Percentiles rank a stretch among this genome's conserved stretches.
Evolutionary conservation across 345 rosid genomes (phyloP).

Genomic region (Dimocarpus longan): DNA sequence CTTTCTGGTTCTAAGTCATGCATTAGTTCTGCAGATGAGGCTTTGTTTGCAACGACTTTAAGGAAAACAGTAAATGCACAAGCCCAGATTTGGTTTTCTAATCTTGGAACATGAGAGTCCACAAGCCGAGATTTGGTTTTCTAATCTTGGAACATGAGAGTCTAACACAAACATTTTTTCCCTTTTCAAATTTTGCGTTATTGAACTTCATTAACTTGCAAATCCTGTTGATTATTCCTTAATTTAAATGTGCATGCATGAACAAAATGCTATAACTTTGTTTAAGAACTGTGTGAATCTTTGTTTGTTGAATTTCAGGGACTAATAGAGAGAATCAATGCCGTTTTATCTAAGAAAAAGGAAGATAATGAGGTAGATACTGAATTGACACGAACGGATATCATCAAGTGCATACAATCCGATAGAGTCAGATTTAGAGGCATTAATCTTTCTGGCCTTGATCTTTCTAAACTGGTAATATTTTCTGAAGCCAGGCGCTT

Average conservation of each 20-base stretch:
- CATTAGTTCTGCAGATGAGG: background rate
- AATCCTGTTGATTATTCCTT: background rate
- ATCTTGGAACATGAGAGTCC: slow-evolving; percentile 5
- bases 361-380: slow-evolving; percentile 58
- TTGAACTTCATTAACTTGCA: background rate
- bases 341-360: slow-evolving; percentile 47
- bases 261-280: background rate
- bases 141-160: background rate
- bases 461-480: slow-evolving; percentile 92
- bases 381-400: slow-evolving; percentile 76
- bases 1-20: background rate
- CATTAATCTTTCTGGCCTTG: slow-evolving; percentile 83
- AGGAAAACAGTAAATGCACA: background rate
- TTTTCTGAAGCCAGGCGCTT: slow-evolving; percentile 22
- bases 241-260: background rate
- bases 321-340: slow-evolving; percentile 58
- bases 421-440: slow-evolving; percentile 81
- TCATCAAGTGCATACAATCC: slow-evolving; percentile 88
- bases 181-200: background rate
- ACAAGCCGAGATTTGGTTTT: background rate
- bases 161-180: background rate
- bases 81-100: background rate
- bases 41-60: background rate
- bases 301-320: slow-evolving; percentile 49
- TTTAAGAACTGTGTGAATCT: background rate